Conservation (phyloP, 495 filamentous ascomycete genomes). For the Geoglossum glabrum region DNA sequence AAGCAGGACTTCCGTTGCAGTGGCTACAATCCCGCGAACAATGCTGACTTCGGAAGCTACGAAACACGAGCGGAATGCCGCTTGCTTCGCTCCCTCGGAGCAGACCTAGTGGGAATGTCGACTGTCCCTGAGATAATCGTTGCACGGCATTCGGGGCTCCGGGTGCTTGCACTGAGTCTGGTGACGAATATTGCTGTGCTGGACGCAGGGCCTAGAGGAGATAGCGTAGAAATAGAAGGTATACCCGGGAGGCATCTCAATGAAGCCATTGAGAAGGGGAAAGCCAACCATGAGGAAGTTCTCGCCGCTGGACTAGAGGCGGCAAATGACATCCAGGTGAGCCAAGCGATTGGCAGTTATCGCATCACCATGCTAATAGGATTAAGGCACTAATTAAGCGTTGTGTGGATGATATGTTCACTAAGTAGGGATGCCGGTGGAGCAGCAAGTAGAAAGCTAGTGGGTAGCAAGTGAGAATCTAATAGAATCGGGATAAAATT, state of each 20-base stretch:
- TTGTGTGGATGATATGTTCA: conserved; percentile 16
- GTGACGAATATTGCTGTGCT: conserved; percentile 59
- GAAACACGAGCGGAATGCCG: conserved; percentile 63
- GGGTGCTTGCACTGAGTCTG: conserved; percentile 52
- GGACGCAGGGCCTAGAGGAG: conserved; percentile 39
- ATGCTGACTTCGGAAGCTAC: conserved; percentile 27
- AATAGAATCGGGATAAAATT: neutral
- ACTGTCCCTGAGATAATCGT: conserved; percentile 61
- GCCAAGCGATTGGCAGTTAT: neutral
- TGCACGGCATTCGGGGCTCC: conserved; percentile 47
- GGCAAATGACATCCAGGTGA: conserved; percentile 47
- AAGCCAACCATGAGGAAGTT: conserved; percentile 55
- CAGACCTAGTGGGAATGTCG: conserved; percentile 62
- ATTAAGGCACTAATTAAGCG: conserved; percentile 14
- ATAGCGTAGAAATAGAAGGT: conserved; percentile 26
- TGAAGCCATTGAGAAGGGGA: conserved; percentile 37
- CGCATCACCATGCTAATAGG: neutral
- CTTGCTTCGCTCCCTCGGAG: conserved; percentile 44
- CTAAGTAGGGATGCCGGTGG: neutral
- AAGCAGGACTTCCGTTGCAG: conserved; percentile 9
- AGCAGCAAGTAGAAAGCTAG: neutral
- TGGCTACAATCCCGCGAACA: neutral
- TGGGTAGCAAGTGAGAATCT: neutral
- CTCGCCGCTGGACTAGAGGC: conserved; percentile 41
- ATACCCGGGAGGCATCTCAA: conserved; percentile 29